Evolutionary conservation across 176 grass and related monocot genomes (phyloP).

Genomic region (Phyllostachys edulis): DNA sequence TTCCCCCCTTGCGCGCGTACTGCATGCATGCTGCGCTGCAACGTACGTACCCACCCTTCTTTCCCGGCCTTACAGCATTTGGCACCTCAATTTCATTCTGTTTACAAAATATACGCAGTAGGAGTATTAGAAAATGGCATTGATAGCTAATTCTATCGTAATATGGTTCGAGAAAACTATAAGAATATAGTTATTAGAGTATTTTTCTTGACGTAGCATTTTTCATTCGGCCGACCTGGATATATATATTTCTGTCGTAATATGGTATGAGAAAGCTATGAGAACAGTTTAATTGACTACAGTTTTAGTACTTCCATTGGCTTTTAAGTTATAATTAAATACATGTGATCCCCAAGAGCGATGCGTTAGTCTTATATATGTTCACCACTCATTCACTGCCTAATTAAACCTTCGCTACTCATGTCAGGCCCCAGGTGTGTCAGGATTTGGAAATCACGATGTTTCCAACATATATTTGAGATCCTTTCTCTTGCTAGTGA

Average conservation of each 20-base stretch:
- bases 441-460: background rate
- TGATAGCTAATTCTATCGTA: too few species aligned
- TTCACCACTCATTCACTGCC: background rate
- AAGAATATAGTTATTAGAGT: background rate
- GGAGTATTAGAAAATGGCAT: too few species aligned
- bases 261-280: background rate
- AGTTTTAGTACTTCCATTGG: background rate
- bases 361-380: background rate
- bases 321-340: background rate
- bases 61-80: background rate
- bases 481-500: background rate
- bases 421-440: background rate
- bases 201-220: background rate
- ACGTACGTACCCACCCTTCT: background rate
- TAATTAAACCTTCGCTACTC: background rate
- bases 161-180: background rate
- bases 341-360: too few species aligned
- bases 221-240: background rate
- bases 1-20: background rate
- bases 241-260: too few species aligned
- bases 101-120: too few species aligned
- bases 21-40: background rate
- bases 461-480: background rate
- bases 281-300: background rate
- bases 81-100: too few species aligned